A percentile compares a stretch with the other conserved stretches of the same genome.
Conservation (phyloP, 2,329 filamentous ascomycete genomes). For the Cercospora sp. region DNA sequence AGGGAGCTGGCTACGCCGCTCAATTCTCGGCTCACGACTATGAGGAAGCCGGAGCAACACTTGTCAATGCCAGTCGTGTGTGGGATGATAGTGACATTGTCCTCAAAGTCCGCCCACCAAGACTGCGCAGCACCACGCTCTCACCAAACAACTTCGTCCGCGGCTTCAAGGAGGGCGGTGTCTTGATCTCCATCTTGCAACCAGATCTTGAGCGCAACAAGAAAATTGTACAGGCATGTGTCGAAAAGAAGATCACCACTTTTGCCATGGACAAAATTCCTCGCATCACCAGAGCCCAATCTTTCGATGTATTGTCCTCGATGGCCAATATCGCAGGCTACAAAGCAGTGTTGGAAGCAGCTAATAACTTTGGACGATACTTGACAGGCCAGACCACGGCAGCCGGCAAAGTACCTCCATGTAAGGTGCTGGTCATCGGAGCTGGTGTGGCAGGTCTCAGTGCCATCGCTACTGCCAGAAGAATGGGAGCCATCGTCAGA, state of each 20-base stretch:
- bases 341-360: conserved; percentile 86
- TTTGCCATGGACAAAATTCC: conserved; percentile 96
- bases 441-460: conserved; percentile 86
- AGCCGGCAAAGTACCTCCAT: conserved; percentile 85
- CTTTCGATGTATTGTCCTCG: conserved; percentile 82
- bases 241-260: conserved; percentile 67
- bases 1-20: conserved; percentile 74
- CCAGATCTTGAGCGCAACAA: conserved; percentile 70
- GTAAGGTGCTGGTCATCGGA: conserved; percentile 87
- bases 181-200: conserved; percentile 80
- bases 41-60: conserved; percentile 71
- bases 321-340: conserved; percentile 96
- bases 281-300: conserved; percentile 82
- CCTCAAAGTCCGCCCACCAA: conserved; percentile 79
- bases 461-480: conserved; percentile 81
- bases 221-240: conserved; percentile 70
- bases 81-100: conserved; percentile 77
- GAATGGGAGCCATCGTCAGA: conserved; percentile 84
- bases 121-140: conserved; percentile 49
- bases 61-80: conserved; percentile 68
- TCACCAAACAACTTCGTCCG: conserved; percentile 64
- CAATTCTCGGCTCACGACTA: conserved; percentile 79
- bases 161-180: conserved; percentile 67
- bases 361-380: conserved; percentile 85
- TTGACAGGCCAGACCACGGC: conserved; percentile 87